phyloP scores from a whole-genome alignment of 371 early-diverging fungal species.

The Mucor mucedo region DNA sequence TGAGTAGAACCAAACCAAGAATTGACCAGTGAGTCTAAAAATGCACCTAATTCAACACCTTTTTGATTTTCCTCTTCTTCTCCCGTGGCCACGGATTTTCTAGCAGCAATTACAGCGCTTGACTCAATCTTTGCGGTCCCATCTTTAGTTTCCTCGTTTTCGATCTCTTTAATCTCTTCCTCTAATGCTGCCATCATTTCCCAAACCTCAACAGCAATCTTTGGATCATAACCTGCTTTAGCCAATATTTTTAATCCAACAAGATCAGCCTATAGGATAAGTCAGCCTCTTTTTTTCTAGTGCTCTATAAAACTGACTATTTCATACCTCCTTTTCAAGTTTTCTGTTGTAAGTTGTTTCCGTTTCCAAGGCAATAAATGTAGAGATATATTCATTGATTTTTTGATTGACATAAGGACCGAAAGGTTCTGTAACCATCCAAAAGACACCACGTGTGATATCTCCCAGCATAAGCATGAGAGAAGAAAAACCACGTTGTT shows the following conservation, averaged over 20 bases:
- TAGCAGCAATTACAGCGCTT: conserved; percentile 15
- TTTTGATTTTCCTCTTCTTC: conserved; percentile 21
- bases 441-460: conserved; percentile 52
- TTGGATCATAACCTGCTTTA: conserved; percentile 60
- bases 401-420: conserved; percentile 56
- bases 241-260: conserved; percentile 62
- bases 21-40: conserved; percentile 32
- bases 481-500: conserved; percentile 60
- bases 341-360: conserved; percentile 47
- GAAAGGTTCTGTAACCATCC: conserved; percentile 52
- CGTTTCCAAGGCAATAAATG: conserved; percentile 39
- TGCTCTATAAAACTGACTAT: not conserved
- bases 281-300: no score
- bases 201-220: conserved; percentile 54
- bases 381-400: conserved; percentile 46
- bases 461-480: conserved; percentile 54
- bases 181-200: conserved; percentile 46
- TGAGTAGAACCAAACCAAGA: conserved; percentile 58
- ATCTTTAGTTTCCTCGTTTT: not conserved
- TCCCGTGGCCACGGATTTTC: not conserved
- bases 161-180: conserved; percentile 27
- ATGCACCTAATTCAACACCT: conserved; percentile 28
- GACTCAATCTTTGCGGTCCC: not conserved
- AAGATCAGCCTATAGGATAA: conserved; percentile 15
- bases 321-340: conserved; percentile 47